These are phyloP conservation scores for Alternaria triticina DNA, from an alignment of 2,329 filamentous ascomycete genomes.

Conservation along the genomic window DNA sequence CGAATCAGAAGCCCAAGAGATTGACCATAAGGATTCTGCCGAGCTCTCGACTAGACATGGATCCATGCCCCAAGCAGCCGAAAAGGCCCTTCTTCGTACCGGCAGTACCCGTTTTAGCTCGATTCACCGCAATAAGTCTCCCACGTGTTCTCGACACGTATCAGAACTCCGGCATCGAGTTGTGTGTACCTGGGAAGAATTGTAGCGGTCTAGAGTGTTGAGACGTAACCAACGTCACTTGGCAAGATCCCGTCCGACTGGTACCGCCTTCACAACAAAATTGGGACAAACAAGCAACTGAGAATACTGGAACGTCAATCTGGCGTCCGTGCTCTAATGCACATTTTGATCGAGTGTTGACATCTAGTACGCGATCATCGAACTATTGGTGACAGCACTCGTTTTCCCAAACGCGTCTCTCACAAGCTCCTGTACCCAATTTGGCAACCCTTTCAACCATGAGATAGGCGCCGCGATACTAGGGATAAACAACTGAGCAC, in stretches of 20 bases:
- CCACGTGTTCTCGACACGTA: not conserved
- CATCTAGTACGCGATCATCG: slow-evolving; percentile 1
- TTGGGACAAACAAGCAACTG: not conserved
- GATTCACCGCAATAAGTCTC: not conserved
- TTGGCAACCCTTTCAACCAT: slow-evolving; percentile 1
- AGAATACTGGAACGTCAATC: not conserved
- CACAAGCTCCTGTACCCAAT: slow-evolving; percentile 4
- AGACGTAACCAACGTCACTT: not conserved
- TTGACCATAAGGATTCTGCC: not conserved
- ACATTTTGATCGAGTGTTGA: not conserved
- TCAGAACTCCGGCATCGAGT: not conserved
- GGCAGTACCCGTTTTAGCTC: not conserved
- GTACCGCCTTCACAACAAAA: not conserved
- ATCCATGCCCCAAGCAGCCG: not conserved
- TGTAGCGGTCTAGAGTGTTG: not conserved
- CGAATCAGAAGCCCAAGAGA: not conserved
- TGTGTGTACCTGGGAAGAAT: not conserved
- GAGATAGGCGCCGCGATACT: not conserved
- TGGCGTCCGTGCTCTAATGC: not conserved
- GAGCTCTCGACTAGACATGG: not conserved
- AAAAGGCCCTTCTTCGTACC: not conserved
- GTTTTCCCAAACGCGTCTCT: slow-evolving; percentile 4
- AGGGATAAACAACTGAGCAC: slow-evolving; percentile 43
- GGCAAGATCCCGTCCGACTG: not conserved
- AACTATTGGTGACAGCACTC: slow-evolving; percentile 4